Conservation (phyloP, 495 filamentous ascomycete species). For the Trichoderma virens region DNA sequence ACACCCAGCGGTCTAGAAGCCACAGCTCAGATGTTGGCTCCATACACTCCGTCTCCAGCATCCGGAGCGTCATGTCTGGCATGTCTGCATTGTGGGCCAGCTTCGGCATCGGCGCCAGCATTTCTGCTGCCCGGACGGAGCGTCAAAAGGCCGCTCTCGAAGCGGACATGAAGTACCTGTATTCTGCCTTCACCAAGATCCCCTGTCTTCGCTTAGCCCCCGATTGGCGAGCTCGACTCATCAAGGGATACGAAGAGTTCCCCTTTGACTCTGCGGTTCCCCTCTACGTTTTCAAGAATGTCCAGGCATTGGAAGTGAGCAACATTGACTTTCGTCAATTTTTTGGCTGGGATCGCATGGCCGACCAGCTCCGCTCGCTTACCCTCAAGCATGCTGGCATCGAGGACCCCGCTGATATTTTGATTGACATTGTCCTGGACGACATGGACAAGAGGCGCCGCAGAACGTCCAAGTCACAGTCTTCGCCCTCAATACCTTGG, state of each 20-base stretch:
- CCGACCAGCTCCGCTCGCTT: constrained; percentile 83
- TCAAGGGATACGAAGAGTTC: constrained; percentile 93
- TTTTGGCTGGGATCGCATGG: constrained; percentile 89
- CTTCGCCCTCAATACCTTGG: constrained; percentile 65
- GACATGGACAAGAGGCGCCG: constrained; percentile 88
- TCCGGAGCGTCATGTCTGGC: constrained; percentile 93
- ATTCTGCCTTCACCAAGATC: constrained; percentile 97
- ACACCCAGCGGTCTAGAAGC: constrained; percentile 65
- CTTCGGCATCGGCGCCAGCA: constrained; percentile 68
- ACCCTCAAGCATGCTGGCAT: constrained; percentile 81
- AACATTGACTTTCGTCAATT: constrained; percentile 95
- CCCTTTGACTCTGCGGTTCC: constrained; percentile 98
- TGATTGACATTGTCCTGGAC: constrained; percentile 89
- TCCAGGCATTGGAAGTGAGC: constrained; percentile 85
- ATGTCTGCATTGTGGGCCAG: constrained; percentile 90
- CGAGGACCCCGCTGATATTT: constrained; percentile 82
- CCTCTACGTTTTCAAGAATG: constrained; percentile 89
- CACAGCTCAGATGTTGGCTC: constrained; percentile 78
- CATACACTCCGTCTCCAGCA: constrained; percentile 90
- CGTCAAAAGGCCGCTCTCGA: constrained; percentile 78
- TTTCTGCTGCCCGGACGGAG: constrained; percentile 69
- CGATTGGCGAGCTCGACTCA: constrained; percentile 80
- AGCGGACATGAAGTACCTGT: constrained; percentile 87
- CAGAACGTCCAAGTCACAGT: constrained; percentile 75
- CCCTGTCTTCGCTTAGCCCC: constrained; percentile 82